Conservation (phyloP, 331 rosid species). For the Malus hybrid region DNA sequence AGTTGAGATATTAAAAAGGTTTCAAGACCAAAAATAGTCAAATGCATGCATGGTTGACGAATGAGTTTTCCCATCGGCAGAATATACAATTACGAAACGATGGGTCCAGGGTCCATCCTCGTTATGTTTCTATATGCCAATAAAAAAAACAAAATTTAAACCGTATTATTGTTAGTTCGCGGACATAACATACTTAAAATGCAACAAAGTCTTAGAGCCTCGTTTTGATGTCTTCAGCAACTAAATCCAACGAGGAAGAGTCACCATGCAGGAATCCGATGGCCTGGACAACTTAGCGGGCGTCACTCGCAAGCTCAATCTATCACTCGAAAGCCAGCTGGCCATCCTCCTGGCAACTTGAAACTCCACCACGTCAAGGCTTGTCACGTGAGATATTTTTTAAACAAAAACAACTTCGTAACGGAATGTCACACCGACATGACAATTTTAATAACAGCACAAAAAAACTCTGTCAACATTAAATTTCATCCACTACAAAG, state of each 20-base stretch:
- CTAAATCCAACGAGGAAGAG: neutral
- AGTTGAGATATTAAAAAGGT: neutral
- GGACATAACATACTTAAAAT: neutral
- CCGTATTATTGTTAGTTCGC: accelerated
- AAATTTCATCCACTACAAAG: neutral
- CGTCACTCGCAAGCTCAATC: neutral
- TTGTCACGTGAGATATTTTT: neutral
- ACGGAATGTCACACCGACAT: neutral
- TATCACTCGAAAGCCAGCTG: neutral
- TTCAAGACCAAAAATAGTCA: neutral
- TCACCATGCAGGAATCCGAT: neutral
- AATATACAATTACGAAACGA: neutral
- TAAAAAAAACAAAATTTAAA: too few relatives aligned
- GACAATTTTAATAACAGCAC: too few relatives aligned
- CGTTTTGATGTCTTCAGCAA: neutral
- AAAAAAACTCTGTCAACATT: neutral
- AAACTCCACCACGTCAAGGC: neutral
- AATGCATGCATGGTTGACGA: neutral
- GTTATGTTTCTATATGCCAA: too few relatives aligned
- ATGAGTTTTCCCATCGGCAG: neutral
- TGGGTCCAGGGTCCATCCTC: neutral
- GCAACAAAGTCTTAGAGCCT: neutral
- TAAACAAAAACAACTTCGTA: neutral
- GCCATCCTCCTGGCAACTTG: too few relatives aligned
- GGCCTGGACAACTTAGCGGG: neutral